Evolutionary conservation across 2,329 filamentous ascomycete species (phyloP), one percentile per base, ranked within the genome.

Genomic region (Sarocladiaceae sp.): DNA sequence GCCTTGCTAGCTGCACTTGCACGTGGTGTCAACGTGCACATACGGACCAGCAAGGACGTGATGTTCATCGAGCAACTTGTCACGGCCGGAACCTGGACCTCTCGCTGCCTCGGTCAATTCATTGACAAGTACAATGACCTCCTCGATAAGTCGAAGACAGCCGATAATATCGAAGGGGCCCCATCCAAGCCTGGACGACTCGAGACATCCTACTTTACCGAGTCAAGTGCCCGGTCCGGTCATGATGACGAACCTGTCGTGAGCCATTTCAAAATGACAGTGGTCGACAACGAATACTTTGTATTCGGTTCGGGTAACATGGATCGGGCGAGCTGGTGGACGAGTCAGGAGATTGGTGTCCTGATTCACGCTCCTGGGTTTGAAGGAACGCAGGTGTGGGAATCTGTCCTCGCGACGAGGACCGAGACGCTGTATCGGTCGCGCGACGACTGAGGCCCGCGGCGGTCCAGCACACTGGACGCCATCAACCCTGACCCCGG

Each of bases 261-360:
- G 44, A 82, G 80, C 4, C 88, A 94, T 63, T 68, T 91, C 46
- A 94, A 94, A 61, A 72, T 89, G 57, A 83, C 79, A 1, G 72
- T 89, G 44, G 75, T 91, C 3, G 88, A 94, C 58, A 70, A 70
- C 1, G 69, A 80, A 48, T 78, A 80, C 16, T 69, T 82, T 1
- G 70, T 93, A 1, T 65, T 93, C 3, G 88, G 88, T 0, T 90
- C 85, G 15, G 87, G 86, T 1, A 94, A 94, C 58, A 79, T 90
- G 72, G 88, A 94, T 63, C 76, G 87, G 1, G 86, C 88, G 6
- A 90, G 85, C 58, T 93, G 85, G 85, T 90, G 79, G 62, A 93
- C 88, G 4, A 90, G 85, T 59, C 88, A 93, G 62, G 88, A 94
- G 63, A 66, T 93, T 18, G 87, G 87, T 1, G 68, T 93, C 23